Evolutionary conservation across 192 early-diverging fungal species (phyloP), one percentile per base, ranked within the genome.

Genomic region (Geranomyces variabilis): DNA sequence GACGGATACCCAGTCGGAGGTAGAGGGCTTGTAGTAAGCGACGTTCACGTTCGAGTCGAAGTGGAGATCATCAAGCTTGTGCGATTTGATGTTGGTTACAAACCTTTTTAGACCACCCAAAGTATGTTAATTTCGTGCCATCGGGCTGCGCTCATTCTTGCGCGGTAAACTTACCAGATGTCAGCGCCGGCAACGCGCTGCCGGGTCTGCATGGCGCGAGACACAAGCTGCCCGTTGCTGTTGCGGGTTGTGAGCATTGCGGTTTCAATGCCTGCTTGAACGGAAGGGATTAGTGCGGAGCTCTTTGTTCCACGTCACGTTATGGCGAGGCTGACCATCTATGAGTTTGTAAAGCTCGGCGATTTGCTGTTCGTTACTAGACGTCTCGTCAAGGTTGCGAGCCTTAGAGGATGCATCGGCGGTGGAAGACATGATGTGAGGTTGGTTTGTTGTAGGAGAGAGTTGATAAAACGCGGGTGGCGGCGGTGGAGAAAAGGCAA

Each of bases 191-290:
- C 30, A 2, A 36, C 24, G 17, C 71, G 45, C 63, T 59, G 1
- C 17, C 64, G 70, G 19, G 65, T 60, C 1, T 21, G 21, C 75
- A 77, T 80, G 30, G 79, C 34, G 21, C 79, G 57, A 17, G 70
- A 77, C 33, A 77, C 67, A 8, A 81, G 75, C n/a, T 46, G 31
- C 10, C 78, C 79, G 47, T 80, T 57, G 22, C 22, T 21, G 31
- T 67, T 59, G 19, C 83, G 77, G 28, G 83, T 84, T 26, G 83
- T 84, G 63, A 84, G 65, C 81, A 84, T 84, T 29, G 76, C 78
- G 17, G 56, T 62, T 51, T 81, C 22, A 2, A 31, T n/a, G 30
- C 59, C 15, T 36, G 19, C 4, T 12, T 33, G 8, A 24, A 9
- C 36, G 5, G 10, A 41, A 41, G 10, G 26, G 34, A 30, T 61